A percentile compares a stretch with the other conserved stretches of the same genome.
These are phyloP conservation scores for Onygenales sp. DNA, from an alignment of 2,329 filamentous ascomycete species.

Conservation along the genomic window DNA sequence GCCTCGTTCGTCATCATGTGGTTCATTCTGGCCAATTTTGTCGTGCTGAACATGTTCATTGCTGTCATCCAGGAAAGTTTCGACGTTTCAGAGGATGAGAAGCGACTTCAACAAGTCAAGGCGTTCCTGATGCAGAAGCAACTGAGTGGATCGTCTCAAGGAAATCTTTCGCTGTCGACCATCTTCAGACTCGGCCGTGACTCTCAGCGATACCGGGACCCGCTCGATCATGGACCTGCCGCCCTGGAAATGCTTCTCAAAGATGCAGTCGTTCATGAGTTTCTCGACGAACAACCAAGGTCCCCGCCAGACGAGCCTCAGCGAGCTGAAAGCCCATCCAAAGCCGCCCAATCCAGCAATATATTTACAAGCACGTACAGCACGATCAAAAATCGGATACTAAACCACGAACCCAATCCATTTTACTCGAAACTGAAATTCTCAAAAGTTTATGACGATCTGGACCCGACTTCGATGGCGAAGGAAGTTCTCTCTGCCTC, in stretches of 20 bases:
- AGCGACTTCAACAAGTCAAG: conserved; percentile 90
- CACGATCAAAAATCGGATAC: conserved; percentile 47
- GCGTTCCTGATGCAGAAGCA: conserved; percentile 90
- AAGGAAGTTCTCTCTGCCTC: conserved; percentile 79
- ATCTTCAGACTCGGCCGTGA: conserved; percentile 56
- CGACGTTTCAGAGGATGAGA: conserved; percentile 96
- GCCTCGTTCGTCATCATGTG: conserved; percentile 85
- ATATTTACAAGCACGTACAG: conserved; percentile 53
- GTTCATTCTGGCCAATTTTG: conserved; percentile 93
- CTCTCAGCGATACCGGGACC: conserved; percentile 60
- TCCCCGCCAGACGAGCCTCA: conserved; percentile 22
- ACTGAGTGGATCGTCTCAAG: conserved; percentile 55
- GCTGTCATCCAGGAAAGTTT: conserved; percentile 99
- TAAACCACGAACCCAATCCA: conserved; percentile 73
- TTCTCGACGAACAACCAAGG: conserved; percentile 62
- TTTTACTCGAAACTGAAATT: conserved; percentile 81
- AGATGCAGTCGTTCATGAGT: conserved; percentile 89
- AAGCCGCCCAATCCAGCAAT: conserved; percentile 46
- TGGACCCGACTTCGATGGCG: conserved; percentile 81
- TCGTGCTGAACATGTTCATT: conserved; percentile 99
- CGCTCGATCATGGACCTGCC: conserved; percentile 81
- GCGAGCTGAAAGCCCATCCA: conserved; percentile 20
- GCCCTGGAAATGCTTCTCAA: conserved; percentile 95
- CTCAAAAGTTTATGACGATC: conserved; percentile 60
- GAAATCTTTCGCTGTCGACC: conserved; percentile 67